Conservation (phyloP, 352 stramenopile genomes). For the Globisporangium splendens region DNA sequence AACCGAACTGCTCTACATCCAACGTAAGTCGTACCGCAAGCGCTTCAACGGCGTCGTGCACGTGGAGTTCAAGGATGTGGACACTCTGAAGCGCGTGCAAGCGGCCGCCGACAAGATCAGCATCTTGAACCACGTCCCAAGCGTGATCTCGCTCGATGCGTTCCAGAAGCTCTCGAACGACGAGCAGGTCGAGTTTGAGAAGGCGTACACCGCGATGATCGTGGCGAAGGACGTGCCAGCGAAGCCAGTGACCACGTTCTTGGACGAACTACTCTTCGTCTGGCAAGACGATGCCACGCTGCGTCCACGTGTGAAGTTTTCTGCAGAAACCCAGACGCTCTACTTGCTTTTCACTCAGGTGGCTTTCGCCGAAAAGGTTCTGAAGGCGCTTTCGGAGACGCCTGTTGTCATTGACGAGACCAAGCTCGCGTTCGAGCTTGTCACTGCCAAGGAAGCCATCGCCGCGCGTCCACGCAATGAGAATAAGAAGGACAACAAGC, state of each 20-base stretch:
- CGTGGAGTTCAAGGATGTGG: conserved; percentile 70
- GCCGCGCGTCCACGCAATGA: conserved; percentile 55
- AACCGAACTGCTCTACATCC: conserved; percentile 66
- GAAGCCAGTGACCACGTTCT: conserved; percentile 66
- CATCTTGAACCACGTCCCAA: conserved; percentile 61
- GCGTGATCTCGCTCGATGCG: conserved; percentile 42
- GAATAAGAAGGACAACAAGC: conserved; percentile 68
- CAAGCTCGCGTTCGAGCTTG: conserved; percentile 67
- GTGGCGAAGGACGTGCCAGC: conserved; percentile 77
- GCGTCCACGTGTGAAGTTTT: conserved; percentile 68
- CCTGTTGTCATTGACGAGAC: conserved; percentile 57
- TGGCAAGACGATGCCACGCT: conserved; percentile 68
- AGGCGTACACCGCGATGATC: conserved; percentile 76
- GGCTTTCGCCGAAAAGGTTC: conserved; percentile 59
- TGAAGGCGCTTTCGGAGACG: conserved; percentile 35
- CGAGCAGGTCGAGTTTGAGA: conserved; percentile 80
- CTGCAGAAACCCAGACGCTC: conserved; percentile 58
- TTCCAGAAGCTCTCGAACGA: conserved; percentile 67
- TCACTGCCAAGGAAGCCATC: conserved; percentile 72
- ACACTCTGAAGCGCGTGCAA: conserved; percentile 46
- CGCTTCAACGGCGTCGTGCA: conserved; percentile 72
- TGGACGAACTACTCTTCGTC: conserved; percentile 66
- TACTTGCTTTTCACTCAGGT: conserved; percentile 80
- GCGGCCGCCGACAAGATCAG: conserved; percentile 44
- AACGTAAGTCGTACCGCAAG: conserved; percentile 67